phyloP scores from a whole-genome alignment of 768 basidiomycete genomes.

The Nidula microcarpa region DNA sequence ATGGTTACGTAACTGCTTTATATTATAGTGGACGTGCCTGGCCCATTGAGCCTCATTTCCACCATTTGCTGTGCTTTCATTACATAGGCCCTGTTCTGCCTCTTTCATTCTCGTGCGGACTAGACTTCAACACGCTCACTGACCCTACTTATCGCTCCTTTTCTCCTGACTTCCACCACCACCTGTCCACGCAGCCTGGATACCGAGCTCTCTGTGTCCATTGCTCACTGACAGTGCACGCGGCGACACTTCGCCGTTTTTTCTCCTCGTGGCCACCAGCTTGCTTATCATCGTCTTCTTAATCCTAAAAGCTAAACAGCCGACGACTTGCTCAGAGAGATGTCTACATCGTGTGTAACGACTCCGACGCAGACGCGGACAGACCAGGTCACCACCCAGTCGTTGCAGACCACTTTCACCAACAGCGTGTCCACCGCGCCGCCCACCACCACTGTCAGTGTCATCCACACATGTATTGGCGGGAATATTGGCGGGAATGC shows the following conservation, averaged over 20 bases:
- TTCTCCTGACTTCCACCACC: neutral
- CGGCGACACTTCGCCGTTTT: neutral
- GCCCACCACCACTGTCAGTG: conserved; percentile 1
- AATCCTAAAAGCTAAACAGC: too few relatives aligned
- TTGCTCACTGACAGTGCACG: too few relatives aligned
- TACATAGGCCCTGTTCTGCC: neutral
- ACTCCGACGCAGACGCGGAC: conserved; percentile 41
- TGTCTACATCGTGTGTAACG: conserved; percentile 37
- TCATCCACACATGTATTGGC: conserved; percentile 1
- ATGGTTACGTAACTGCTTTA: neutral
- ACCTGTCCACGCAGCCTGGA: too few relatives aligned
- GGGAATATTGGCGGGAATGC: conserved; percentile 1
- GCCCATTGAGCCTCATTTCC: neutral
- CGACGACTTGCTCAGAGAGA: too few relatives aligned
- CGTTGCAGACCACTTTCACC: conserved; percentile 30
- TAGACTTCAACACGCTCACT: neutral
- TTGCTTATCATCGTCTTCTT: neutral
- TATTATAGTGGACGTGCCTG: neutral
- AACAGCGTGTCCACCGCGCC: conserved; percentile 17
- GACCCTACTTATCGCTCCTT: neutral
- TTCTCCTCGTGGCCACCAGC: neutral
- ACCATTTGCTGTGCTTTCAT: neutral
- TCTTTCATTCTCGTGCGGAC: neutral
- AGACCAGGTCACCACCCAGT: conserved; percentile 28
- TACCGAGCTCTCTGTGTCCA: too few relatives aligned